A percentile compares a stretch with the other conserved stretches of the same genome.
phyloP scores from a whole-genome alignment of 345 rosid species.

The Odontarrhena argentea region DNA sequence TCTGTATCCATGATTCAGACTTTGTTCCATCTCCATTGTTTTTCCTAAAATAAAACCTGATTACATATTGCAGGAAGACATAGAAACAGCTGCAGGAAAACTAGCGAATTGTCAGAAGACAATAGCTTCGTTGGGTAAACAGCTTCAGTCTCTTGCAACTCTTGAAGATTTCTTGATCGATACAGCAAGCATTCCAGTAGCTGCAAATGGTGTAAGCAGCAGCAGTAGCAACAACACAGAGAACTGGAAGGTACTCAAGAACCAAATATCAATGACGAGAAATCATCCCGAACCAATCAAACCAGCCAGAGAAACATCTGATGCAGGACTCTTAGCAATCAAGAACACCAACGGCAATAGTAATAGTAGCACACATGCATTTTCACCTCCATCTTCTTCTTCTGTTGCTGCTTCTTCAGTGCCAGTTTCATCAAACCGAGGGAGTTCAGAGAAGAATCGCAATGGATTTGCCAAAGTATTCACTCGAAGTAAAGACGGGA shows the following conservation, averaged over 20 bases:
- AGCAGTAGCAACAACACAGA: slow-evolving; percentile 46
- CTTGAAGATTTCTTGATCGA: slow-evolving; percentile 90
- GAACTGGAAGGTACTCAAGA: slow-evolving; percentile 61
- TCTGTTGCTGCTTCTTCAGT: not conserved
- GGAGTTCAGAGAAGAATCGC: slow-evolving; percentile 69
- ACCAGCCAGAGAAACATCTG: slow-evolving; percentile 36
- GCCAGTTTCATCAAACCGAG: slow-evolving; percentile 45
- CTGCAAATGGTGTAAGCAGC: slow-evolving; percentile 39
- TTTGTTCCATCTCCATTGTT: not conserved
- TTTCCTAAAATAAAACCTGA: not conserved
- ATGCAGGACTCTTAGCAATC: slow-evolving; percentile 6
- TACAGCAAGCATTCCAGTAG: slow-evolving; percentile 51
- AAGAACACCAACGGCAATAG: slow-evolving; percentile 37
- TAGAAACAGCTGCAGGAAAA: slow-evolving; percentile 76
- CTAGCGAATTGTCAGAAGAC: slow-evolving; percentile 93
- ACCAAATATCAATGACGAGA: slow-evolving; percentile 49
- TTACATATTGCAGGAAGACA: slow-evolving; percentile 65
- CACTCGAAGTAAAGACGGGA: slow-evolving; percentile 83
- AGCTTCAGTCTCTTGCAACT: slow-evolving; percentile 88
- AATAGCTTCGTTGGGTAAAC: slow-evolving; percentile 81
- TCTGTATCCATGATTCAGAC: slow-evolving; percentile 22
- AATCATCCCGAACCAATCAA: slow-evolving; percentile 29
- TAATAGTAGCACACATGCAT: slow-evolving; percentile 42
- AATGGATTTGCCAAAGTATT: slow-evolving; percentile 90
- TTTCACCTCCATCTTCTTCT: slow-evolving; percentile 36